Base-by-base conservation (phyloP, 225 moss, liverwort and hornwort species). In the Bryoerythrophyllum caledonicum region DNA sequence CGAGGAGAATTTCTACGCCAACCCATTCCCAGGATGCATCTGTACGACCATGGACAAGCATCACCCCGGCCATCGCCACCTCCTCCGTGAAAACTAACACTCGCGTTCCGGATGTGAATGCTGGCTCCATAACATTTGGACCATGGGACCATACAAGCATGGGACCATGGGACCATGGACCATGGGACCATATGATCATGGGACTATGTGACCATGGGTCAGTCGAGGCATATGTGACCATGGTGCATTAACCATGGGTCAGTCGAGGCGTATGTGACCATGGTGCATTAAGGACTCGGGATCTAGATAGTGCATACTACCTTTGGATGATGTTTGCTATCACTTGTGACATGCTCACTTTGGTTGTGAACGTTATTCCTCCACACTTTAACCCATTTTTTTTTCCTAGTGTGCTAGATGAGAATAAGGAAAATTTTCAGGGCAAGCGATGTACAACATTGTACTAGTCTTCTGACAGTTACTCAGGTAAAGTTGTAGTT, bases 1-100 rank as follows among this genome's bases (percentile, higher is more conserved):
- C 60, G 95, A 95, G 75, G 91, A 93, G 48, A 90, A 93, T 73
- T 95, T 95, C 65, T 95, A 91, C 41, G 92, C 95, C 32, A 95
- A 95, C 71, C 95, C 91, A 12, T 87, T 79, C 48, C 92, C 95
- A 63, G 95, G 95, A 27, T 95, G 92, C 76, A 87, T 95, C 26
- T 93, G 95, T 51, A 79, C 89, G 48, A 49, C 48, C 1, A 17
- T 1, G 48, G 48, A 49, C 48, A 49, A 6, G 44, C 43, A 82
- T 65, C 41, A 14, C 14, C 41, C 53, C 32, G 75, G n/a, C 63
- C 38, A 38, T 8, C 78, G 89, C 17, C 88, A 77, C 69, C 60
- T 88, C 46, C 74, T 86, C 41, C 83, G 79, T 58, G 59, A 57
- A 74, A 25, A 10, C 7, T n/a, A 21, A 14, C 44, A 44, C 44